Percentiles rank a stretch among this genome's conserved stretches.
Conservation (phyloP, 495 filamentous ascomycete genomes). For the Tirmania nivea region DNA sequence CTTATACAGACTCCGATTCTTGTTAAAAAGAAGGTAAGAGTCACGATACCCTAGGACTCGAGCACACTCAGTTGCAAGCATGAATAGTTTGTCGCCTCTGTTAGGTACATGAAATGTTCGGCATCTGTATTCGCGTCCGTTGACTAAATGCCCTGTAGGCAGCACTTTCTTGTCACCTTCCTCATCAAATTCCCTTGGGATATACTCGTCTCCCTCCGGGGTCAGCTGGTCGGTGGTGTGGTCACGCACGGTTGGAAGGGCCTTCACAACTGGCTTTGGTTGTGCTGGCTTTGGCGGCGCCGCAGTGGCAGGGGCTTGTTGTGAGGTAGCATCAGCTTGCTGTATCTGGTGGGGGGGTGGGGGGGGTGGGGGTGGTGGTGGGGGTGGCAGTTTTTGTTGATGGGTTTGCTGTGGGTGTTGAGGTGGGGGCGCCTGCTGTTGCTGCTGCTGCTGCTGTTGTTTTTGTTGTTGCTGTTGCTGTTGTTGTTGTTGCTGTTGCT, state of each 20-base stretch:
- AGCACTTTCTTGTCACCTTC: conserved; percentile 87
- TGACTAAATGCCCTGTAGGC: conserved; percentile 55
- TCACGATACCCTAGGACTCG: conserved; percentile 86
- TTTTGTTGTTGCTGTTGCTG: conserved; percentile 21
- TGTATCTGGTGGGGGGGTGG: conserved; percentile 56
- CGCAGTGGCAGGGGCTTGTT: conserved; percentile 41
- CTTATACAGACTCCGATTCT: conserved; percentile 90
- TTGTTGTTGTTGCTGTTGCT: background rate
- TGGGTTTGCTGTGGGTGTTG: background rate
- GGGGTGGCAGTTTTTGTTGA: conserved; percentile 25
- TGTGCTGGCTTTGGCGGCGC: conserved; percentile 71
- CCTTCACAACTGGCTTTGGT: conserved; percentile 80
- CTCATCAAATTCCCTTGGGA: conserved; percentile 81
- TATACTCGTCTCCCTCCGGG: conserved; percentile 82
- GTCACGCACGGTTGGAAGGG: conserved; percentile 83
- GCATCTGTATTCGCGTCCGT: conserved; percentile 74
- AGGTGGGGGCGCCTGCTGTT: conserved; percentile 22
- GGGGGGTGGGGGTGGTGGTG: conserved; percentile 28
- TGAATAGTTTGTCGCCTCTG: conserved; percentile 82
- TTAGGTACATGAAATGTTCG: conserved; percentile 82
- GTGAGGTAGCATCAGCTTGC: conserved; percentile 41
- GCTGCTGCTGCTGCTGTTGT: conserved; percentile 26
- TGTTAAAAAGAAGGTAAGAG: conserved; percentile 97
- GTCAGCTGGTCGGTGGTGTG: conserved; percentile 95
- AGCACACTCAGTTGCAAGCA: conserved; percentile 96